These are phyloP conservation scores for Cytospora piceae DNA, from an alignment of 2,329 filamentous ascomycete genomes.

Conservation along the genomic window DNA sequence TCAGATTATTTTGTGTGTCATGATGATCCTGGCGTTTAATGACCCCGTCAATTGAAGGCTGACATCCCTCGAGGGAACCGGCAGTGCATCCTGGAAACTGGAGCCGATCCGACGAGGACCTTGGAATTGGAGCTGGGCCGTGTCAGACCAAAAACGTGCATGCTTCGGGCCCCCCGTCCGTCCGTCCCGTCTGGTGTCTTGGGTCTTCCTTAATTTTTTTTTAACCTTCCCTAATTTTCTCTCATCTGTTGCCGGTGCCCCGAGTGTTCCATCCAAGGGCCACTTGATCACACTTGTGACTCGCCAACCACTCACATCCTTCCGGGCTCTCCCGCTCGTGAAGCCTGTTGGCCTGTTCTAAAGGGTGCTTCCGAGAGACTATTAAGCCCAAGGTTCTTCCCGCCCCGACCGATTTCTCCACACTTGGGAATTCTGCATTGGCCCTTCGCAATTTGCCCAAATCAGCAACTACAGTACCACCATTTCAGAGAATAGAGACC, in stretches of 20 bases:
- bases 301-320: slow-evolving; percentile 15
- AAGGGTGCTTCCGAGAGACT: slow-evolving; percentile 18
- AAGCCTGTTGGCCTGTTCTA: background rate
- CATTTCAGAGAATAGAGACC: slow-evolving; percentile 9
- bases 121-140: slow-evolving; percentile 10
- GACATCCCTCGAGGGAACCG: slow-evolving; percentile 16
- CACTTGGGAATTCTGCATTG: slow-evolving; percentile 24
- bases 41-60: slow-evolving; percentile 11
- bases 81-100: slow-evolving; percentile 17
- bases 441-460: slow-evolving; percentile 25
- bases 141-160: slow-evolving; percentile 1
- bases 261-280: slow-evolving; percentile 1
- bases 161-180: background rate
- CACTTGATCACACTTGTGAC: slow-evolving; percentile 1
- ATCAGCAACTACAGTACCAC: slow-evolving; percentile 19
- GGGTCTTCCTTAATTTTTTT: background rate
- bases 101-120: slow-evolving; percentile 13
- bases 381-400: slow-evolving; percentile 26
- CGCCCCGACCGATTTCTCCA: slow-evolving; percentile 27
- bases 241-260: slow-evolving; percentile 1
- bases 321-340: slow-evolving; percentile 22
- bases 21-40: slow-evolving; percentile 5
- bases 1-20: slow-evolving; percentile 13
- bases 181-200: slow-evolving; percentile 2
- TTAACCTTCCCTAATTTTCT: background rate